Evolutionary conservation across 768 basidiomycete genomes (phyloP).

Genomic region (Daedaleopsis sinensis): DNA sequence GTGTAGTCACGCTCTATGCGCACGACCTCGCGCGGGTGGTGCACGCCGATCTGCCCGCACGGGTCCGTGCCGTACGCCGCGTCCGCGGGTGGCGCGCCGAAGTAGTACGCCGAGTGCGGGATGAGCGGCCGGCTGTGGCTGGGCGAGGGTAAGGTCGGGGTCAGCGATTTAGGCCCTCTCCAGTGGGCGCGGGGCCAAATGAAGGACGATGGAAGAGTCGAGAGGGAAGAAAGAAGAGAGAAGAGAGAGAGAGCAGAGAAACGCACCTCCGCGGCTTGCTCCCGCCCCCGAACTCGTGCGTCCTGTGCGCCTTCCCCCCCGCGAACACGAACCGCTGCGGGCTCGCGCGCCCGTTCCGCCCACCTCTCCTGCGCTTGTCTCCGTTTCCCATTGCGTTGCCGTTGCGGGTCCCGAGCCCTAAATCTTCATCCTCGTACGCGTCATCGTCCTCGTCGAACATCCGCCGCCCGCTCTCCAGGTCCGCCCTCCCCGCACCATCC

Average conservation of each 20-base stretch:
- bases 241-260: too few relatives aligned
- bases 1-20: constrained; percentile 92
- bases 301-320: constrained; percentile 14
- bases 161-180: too few relatives aligned
- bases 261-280: constrained; percentile 20
- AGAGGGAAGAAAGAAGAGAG: too few relatives aligned
- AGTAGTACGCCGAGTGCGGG: constrained; percentile 84
- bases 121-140: constrained; percentile 44
- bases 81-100: constrained; percentile 75
- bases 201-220: not conserved
- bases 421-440: constrained; percentile 19
- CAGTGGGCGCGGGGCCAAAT: not conserved
- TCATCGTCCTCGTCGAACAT: not conserved
- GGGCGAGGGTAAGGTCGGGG: constrained; percentile 1
- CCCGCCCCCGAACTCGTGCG: constrained; percentile 18
- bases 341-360: constrained; percentile 30
- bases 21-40: constrained; percentile 91
- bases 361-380: constrained; percentile 29
- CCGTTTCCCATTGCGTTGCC: too few relatives aligned
- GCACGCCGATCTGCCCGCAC: constrained; percentile 82
- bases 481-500: not conserved
- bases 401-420: not conserved
- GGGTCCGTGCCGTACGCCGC: constrained; percentile 82
- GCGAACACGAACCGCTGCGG: constrained; percentile 19
- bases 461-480: not conserved